A percentile compares a stretch with the other conserved stretches of the same genome.
These are phyloP conservation scores for Suillus weaverae DNA, from an alignment of 768 basidiomycete species.

Conservation along the genomic window DNA sequence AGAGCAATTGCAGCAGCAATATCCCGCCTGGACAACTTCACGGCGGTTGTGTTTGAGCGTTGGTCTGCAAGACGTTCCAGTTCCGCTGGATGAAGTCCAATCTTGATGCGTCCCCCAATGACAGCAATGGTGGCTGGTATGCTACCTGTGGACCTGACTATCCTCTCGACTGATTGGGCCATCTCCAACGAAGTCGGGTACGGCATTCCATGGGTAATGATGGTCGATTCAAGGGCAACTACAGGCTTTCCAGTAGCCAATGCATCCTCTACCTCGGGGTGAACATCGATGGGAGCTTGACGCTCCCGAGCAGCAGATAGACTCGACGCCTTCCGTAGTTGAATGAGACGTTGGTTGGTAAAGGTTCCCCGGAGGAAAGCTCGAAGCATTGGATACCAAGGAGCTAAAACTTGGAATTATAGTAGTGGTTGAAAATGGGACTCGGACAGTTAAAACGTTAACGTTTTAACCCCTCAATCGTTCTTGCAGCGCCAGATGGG, in stretches of 20 bases:
- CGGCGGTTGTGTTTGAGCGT: constrained; percentile 37
- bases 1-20: constrained; percentile 72
- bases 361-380: neutral
- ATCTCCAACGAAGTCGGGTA: constrained; percentile 75
- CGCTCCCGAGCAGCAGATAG: neutral
- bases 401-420: neutral
- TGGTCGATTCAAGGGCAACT: constrained; percentile 89
- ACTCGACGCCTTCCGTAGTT: neutral
- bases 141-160: constrained; percentile 73
- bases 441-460: neutral
- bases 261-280: constrained; percentile 84
- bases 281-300: constrained; percentile 56
- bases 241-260: constrained; percentile 63
- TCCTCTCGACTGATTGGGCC: constrained; percentile 67
- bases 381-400: neutral
- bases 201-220: constrained; percentile 92
- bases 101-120: constrained; percentile 79
- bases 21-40: constrained; percentile 80
- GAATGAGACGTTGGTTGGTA: neutral
- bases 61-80: constrained; percentile 67
- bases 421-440: neutral
- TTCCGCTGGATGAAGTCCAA: constrained; percentile 70
- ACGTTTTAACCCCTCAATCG: neutral
- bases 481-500: neutral
- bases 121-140: constrained; percentile 91